Evolutionary conservation across 208 protist species (phyloP).

Genomic region (Eutreptiella sp.): DNA sequence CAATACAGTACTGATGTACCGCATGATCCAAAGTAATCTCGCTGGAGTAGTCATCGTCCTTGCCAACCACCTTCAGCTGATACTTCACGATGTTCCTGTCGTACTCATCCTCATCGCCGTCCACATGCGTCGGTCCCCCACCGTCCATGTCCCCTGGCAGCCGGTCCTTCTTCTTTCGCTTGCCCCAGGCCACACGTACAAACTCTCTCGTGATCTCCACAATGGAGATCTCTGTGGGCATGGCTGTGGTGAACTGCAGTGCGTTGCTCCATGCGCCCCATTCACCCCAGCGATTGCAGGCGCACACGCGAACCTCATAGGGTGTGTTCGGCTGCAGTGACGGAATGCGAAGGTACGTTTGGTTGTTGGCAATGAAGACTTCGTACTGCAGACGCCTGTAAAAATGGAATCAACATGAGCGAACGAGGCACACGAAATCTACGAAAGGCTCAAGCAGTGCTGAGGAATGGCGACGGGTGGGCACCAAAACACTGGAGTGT

Average conservation of each 20-base stretch:
- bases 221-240: conserved; percentile 7
- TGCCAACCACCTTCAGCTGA: conserved; percentile 5
- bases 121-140: too few relatives aligned
- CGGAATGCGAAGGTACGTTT: conserved; percentile 1
- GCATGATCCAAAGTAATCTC: conserved; percentile 1
- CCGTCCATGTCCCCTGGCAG: too few relatives aligned
- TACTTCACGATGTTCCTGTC: conserved; percentile 1
- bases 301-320: conserved; percentile 14
- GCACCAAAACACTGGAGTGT: too few relatives aligned
- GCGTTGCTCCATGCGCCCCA: conserved; percentile 3
- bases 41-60: conserved; percentile 19
- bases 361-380: not conserved
- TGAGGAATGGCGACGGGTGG: too few relatives aligned
- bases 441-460: too few relatives aligned
- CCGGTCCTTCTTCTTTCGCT: too few relatives aligned
- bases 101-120: too few relatives aligned
- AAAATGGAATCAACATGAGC: too few relatives aligned
- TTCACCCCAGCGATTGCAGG: conserved; percentile 8
- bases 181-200: conserved; percentile 7
- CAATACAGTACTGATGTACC: conserved; percentile 8
- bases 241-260: conserved; percentile 1
- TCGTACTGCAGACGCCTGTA: conserved; percentile 16
- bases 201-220: conserved; percentile 2
- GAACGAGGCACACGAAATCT: too few relatives aligned
- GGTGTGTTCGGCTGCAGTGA: conserved; percentile 16